A percentile compares a stretch with the other conserved stretches of the same genome.
phyloP scores from a whole-genome alignment of 257 asterid species.

The Cynanchum wilfordii region DNA sequence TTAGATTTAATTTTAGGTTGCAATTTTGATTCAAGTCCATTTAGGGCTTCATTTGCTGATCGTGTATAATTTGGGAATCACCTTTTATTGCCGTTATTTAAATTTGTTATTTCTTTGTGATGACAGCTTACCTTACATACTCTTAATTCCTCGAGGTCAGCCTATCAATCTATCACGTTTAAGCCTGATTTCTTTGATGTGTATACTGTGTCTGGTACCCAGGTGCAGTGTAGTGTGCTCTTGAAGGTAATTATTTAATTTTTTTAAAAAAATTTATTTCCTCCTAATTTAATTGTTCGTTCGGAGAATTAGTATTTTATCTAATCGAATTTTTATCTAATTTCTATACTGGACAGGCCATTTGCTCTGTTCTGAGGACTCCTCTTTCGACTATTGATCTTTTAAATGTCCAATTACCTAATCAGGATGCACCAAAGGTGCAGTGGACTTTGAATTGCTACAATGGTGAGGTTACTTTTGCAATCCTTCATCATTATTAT shows the following conservation, averaged over 20 bases:
- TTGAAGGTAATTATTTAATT: conserved; percentile 64
- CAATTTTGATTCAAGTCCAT: background rate
- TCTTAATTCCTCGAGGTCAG: conserved; percentile 84
- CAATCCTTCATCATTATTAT: background rate
- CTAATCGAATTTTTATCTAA: conserved; percentile 4
- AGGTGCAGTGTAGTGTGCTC: conserved; percentile 71
- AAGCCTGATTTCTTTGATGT: conserved; percentile 79
- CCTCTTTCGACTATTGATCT: conserved; percentile 72
- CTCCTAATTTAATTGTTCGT: background rate
- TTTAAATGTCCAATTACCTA: conserved; percentile 49
- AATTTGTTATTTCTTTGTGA: conserved; percentile 6
- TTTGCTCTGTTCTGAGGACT: conserved; percentile 86
- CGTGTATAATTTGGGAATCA: background rate
- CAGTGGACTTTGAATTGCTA: conserved; percentile 82
- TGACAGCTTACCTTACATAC: conserved; percentile 71
- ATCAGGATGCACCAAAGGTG: conserved; percentile 81
- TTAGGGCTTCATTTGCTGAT: background rate
- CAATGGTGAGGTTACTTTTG: conserved; percentile 44
- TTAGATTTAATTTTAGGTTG: background rate
- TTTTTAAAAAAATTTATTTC: too few species aligned
- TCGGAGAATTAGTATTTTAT: conserved; percentile 2
- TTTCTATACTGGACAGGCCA: conserved; percentile 44
- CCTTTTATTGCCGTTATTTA: background rate
- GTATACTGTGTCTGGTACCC: conserved; percentile 47
- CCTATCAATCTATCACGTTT: conserved; percentile 72